Conservation (phyloP, 352 stramenopile genomes). For the Aphanomyces astaci region DNA sequence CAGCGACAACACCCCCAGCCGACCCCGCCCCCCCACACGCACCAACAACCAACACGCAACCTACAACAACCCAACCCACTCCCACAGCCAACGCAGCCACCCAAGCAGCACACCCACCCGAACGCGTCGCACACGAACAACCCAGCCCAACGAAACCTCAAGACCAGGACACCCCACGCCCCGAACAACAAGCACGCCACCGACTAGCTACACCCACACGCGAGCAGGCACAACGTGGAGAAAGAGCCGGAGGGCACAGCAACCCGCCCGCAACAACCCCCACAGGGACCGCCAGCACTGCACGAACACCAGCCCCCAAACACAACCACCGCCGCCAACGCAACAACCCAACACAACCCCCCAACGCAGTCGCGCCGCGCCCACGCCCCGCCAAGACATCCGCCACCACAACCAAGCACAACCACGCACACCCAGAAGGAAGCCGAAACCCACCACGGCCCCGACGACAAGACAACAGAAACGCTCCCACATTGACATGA, state of each 20-base stretch:
- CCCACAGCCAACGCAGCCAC: constrained; percentile 29
- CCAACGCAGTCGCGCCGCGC: constrained; percentile 23
- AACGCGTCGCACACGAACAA: constrained; percentile 33
- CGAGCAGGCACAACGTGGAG: no score
- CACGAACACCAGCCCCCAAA: constrained; percentile 83
- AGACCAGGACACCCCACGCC: constrained; percentile 82
- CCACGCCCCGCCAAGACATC: constrained; percentile 61
- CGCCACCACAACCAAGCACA: constrained; percentile 82
- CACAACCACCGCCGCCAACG: constrained; percentile 30
- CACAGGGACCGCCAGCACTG: constrained; percentile 83
- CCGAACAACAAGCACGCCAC: constrained; percentile 54
- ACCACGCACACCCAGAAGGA: constrained; percentile 67
- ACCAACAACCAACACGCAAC: constrained; percentile 6
- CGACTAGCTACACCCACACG: no score
- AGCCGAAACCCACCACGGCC: constrained; percentile 74
- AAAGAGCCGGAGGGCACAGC: constrained; percentile 49
- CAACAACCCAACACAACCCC: constrained; percentile 28
- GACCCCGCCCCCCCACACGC: neutral
- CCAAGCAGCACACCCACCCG: constrained; percentile 28
- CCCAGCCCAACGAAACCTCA: constrained; percentile 57
- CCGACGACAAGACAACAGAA: no score
- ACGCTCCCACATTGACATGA: no score
- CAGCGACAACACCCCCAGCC: constrained; percentile 28
- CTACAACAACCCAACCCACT: constrained; percentile 21
- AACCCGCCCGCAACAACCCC: constrained; percentile 81